These are phyloP conservation scores for Dentiscutata heterogama DNA, from an alignment of 371 early-diverging fungal species.

Conservation along the genomic window DNA sequence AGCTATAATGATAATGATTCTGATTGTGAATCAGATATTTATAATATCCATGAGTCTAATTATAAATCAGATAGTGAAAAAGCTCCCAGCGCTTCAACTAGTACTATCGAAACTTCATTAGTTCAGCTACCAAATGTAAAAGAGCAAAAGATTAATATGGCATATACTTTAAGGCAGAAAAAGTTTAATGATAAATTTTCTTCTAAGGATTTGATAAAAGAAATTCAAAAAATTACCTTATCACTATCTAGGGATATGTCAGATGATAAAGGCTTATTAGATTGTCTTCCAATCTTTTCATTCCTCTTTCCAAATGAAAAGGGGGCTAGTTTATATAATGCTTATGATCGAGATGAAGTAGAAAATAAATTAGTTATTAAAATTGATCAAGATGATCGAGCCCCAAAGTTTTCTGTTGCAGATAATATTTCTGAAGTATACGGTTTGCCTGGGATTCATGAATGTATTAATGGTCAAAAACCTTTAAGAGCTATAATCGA, in stretches of 20 bases:
- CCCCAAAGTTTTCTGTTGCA: neutral
- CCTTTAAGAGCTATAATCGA: slow-evolving; percentile 17
- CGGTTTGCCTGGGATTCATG: slow-evolving; percentile 3
- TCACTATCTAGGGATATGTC: slow-evolving; percentile 1
- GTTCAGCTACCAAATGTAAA: neutral
- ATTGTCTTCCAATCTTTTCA: neutral
- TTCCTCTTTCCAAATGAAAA: slow-evolving; percentile 6
- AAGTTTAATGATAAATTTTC: slow-evolving; percentile 37
- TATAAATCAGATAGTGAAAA: slow-evolving; percentile 29
- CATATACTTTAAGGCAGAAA: slow-evolving; percentile 36
- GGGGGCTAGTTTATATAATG: neutral
- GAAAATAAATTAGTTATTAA: slow-evolving; percentile 1
- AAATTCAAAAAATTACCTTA: neutral
- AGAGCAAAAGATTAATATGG: neutral
- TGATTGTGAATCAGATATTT: slow-evolving; percentile 3
- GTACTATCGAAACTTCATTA: slow-evolving; percentile 3
- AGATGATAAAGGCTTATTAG: slow-evolving; percentile 22
- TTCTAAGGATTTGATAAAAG: neutral
- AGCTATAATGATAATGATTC: slow-evolving; percentile 6
- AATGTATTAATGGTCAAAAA: slow-evolving; percentile 30
- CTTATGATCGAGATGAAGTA: neutral
- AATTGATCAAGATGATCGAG: neutral
- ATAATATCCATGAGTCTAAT: slow-evolving; percentile 11
- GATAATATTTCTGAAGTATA: slow-evolving; percentile 2
- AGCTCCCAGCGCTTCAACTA: neutral